phyloP scores from a whole-genome alignment of 805 yeast species.

The Saccharomycopsis olivae region DNA sequence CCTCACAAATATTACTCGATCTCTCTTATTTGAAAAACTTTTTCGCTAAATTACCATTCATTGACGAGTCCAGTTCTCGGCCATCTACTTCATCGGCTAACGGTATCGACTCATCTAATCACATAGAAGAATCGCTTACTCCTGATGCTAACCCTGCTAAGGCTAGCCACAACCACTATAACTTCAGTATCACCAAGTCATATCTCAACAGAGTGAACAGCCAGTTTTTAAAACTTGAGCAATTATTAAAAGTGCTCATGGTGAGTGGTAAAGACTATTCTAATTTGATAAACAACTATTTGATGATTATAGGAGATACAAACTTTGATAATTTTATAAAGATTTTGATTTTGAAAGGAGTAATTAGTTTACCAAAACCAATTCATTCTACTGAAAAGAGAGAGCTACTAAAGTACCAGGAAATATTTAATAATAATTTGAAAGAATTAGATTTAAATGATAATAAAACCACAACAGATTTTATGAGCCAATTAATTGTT shows the following conservation, averaged over 20 bases:
- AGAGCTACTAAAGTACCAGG: constrained; percentile 29
- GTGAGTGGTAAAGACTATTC: constrained; percentile 58
- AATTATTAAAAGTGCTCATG: constrained; percentile 56
- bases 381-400: constrained; percentile 26
- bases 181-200: constrained; percentile 21
- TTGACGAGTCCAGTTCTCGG: constrained; percentile 7
- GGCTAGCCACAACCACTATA: too few relatives aligned
- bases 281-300: constrained; percentile 52
- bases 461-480: not conserved
- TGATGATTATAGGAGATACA: constrained; percentile 55
- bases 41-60: constrained; percentile 20
- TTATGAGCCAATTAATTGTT: constrained; percentile 6
- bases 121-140: not conserved
- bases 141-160: too few relatives aligned
- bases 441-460: constrained; percentile 2
- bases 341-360: constrained; percentile 53
- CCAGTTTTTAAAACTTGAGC: constrained; percentile 38
- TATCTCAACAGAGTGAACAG: constrained; percentile 35
- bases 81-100: not conserved
- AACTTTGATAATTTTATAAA: constrained; percentile 53
- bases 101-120: not conserved
- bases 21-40: constrained; percentile 47
- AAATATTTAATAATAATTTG: constrained; percentile 29
- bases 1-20: constrained; percentile 78
- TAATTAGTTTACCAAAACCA: constrained; percentile 24